Conservation (phyloP, 208 protist genomes). For the Leishmania gerbilli region DNA sequence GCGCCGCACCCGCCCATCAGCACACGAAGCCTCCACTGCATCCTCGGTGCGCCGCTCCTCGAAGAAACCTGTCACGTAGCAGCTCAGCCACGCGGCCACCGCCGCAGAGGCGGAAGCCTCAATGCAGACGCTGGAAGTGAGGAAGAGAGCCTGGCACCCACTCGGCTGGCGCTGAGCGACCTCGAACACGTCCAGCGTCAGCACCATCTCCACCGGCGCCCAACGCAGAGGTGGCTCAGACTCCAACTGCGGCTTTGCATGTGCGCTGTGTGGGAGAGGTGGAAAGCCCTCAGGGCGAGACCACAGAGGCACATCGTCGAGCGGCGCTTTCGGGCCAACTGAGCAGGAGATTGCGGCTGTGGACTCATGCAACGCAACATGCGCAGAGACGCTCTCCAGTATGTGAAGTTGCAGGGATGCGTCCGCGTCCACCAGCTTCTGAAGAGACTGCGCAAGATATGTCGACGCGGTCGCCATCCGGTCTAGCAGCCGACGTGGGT, state of each 20-base stretch:
- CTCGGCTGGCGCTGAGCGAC: slow-evolving; percentile 34
- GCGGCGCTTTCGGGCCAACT: neutral
- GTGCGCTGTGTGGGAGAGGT: neutral
- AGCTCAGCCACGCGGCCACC: slow-evolving; percentile 21
- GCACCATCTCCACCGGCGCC: slow-evolving; percentile 8
- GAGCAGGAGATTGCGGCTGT: neutral
- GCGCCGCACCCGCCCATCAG: neutral
- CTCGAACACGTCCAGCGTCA: slow-evolving; percentile 48
- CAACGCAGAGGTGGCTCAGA: neutral
- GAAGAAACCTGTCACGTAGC: neutral
- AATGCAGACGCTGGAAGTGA: slow-evolving; percentile 6
- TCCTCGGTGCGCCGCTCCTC: neutral
- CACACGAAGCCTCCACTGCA: neutral
- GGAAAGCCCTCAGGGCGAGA: neutral
- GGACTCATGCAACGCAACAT: neutral
- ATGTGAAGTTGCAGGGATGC: slow-evolving; percentile 3
- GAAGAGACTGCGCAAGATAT: neutral
- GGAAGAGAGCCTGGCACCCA: slow-evolving; percentile 26
- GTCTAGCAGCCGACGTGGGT: neutral
- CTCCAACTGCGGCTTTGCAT: neutral
- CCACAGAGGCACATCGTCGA: slow-evolving; percentile 2
- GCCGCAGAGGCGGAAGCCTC: slow-evolving; percentile 19
- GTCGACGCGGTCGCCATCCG: neutral
- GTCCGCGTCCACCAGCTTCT: slow-evolving; percentile 2
- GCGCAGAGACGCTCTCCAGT: neutral